Conservation (phyloP, 345 rosid genomes). For the Carallia pectinifolia region DNA sequence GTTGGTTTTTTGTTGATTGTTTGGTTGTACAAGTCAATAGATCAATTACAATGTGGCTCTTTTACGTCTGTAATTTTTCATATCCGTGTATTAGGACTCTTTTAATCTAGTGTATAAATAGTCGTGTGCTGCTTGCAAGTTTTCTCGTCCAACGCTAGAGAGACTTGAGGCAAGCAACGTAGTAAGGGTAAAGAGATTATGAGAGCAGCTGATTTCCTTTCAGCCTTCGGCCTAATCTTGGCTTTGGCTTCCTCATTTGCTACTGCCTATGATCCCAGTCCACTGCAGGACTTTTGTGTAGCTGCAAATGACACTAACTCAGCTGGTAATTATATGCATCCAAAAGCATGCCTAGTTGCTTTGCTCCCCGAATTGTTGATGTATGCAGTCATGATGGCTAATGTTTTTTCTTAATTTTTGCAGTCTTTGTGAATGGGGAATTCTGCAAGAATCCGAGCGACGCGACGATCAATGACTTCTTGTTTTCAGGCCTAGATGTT, state of each 20-base stretch:
- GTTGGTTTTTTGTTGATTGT: too few species aligned
- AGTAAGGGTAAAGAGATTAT: background rate
- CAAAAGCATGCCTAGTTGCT: background rate
- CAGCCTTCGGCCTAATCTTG: background rate
- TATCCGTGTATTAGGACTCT: too few species aligned
- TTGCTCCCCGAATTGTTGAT: background rate
- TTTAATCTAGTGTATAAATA: too few species aligned
- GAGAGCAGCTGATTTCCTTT: background rate
- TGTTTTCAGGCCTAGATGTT: conserved; percentile 1
- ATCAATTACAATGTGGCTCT: too few species aligned
- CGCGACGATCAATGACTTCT: conserved; percentile 2
- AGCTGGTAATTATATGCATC: background rate
- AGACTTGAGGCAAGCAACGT: too few species aligned
- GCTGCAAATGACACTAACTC: background rate
- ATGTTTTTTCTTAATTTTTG: background rate
- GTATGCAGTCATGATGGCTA: background rate
- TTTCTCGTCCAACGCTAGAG: too few species aligned
- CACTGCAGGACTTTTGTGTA: conserved; percentile 19
- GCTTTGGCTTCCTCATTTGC: conserved; percentile 11
- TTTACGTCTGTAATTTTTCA: too few species aligned
- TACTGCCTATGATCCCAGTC: conserved; percentile 12
- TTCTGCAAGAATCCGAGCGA: conserved; percentile 9
- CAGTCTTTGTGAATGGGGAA: conserved; percentile 12
- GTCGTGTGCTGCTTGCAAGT: too few species aligned
- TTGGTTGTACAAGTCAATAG: too few species aligned